These are phyloP conservation scores for Rosa multiflora DNA, from an alignment of 306 rosid genomes.

Conservation along the genomic window DNA sequence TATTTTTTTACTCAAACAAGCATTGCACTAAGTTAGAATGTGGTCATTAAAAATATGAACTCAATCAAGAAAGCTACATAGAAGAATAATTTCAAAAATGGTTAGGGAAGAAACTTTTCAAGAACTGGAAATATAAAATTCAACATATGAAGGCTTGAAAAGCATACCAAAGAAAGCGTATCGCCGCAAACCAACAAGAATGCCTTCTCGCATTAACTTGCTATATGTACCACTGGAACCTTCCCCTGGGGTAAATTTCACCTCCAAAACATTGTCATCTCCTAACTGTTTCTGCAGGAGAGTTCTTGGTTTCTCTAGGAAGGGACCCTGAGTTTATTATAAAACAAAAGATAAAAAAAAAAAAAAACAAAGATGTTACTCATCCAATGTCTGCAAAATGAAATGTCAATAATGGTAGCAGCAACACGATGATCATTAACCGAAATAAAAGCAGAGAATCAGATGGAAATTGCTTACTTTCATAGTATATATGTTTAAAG, in stretches of 20 bases:
- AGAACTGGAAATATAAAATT: neutral
- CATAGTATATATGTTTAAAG: neutral
- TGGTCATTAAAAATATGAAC: neutral
- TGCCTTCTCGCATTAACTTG: conserved; percentile 62
- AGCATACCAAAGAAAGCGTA: conserved; percentile 69
- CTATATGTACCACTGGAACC: conserved; percentile 20
- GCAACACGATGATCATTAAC: neutral
- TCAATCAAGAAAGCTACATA: neutral
- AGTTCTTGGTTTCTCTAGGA: conserved; percentile 38
- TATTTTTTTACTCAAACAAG: no score
- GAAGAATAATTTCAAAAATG: neutral
- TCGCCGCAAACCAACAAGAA: conserved; percentile 55
- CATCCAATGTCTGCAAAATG: neutral
- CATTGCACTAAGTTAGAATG: neutral
- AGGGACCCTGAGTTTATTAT: conserved; percentile 61
- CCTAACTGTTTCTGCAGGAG: conserved; percentile 71
- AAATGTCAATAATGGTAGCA: neutral
- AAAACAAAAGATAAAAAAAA: neutral
- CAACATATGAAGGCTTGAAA: conserved; percentile 1
- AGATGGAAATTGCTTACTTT: neutral
- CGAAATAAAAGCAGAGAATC: neutral
- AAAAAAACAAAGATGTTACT: neutral
- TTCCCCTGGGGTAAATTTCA: conserved; percentile 46
- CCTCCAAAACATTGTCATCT: conserved; percentile 64
- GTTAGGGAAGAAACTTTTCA: neutral